Evolutionary conservation across 2,329 filamentous ascomycete species (phyloP).

Genomic region (Penicillium glabrum): DNA sequence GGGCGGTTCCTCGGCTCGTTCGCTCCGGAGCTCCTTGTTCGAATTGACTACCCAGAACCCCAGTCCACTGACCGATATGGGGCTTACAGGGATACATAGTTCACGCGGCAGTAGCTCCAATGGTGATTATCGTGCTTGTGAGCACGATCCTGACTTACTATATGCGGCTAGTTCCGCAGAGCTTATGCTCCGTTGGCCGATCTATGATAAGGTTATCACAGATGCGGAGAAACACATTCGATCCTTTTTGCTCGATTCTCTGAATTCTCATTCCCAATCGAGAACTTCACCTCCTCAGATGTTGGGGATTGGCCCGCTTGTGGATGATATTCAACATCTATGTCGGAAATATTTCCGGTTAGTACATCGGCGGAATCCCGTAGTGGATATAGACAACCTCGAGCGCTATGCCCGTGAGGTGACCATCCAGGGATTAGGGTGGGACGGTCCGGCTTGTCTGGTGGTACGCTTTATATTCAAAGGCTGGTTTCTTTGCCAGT

Average conservation of each 20-base stretch:
- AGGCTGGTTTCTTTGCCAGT: neutral
- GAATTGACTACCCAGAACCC: slow-evolving; percentile 11
- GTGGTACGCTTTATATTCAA: slow-evolving; percentile 15
- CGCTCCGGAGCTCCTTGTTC: slow-evolving; percentile 16
- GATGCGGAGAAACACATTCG: slow-evolving; percentile 22
- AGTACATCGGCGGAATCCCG: slow-evolving; percentile 20
- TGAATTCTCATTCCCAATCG: slow-evolving; percentile 12
- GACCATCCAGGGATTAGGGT: slow-evolving; percentile 21
- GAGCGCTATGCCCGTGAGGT: slow-evolving; percentile 22
- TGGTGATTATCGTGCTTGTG: slow-evolving; percentile 13
- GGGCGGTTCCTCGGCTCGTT: slow-evolving; percentile 13
- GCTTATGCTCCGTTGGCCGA: slow-evolving; percentile 24
- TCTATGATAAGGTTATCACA: slow-evolving; percentile 21
- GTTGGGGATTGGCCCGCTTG: slow-evolving; percentile 10
- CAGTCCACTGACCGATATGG: slow-evolving; percentile 13
- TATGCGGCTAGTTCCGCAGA: slow-evolving; percentile 23
- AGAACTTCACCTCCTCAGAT: slow-evolving; percentile 8
- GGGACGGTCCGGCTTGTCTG: slow-evolving; percentile 26
- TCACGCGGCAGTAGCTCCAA: slow-evolving; percentile 3
- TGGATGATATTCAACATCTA: slow-evolving; percentile 19
- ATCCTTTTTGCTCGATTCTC: slow-evolving; percentile 24
- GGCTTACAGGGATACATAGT: slow-evolving; percentile 3
- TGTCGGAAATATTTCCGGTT: slow-evolving; percentile 18
- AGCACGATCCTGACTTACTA: slow-evolving; percentile 20
- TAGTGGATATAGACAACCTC: slow-evolving; percentile 20